A percentile compares a stretch with the other conserved stretches of the same genome.
Evolutionary conservation across 805 yeast genomes (phyloP).

Genomic region (Starmerella sirachaensis): DNA sequence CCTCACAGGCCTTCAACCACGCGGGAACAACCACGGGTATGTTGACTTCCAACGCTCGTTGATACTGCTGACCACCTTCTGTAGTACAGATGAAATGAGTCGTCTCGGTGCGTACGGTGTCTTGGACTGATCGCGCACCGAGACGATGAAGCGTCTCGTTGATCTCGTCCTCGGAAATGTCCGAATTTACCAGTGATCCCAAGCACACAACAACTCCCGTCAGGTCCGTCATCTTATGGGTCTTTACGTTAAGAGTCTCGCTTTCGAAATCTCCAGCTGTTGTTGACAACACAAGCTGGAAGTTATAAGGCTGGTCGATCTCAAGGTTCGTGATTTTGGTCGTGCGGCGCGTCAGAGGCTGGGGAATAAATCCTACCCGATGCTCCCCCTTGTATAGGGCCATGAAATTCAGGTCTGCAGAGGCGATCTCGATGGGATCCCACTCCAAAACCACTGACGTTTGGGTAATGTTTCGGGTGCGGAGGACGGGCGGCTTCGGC

Average conservation of each 20-base stretch:
- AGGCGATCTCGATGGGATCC: conserved; percentile 77
- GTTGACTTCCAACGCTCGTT: conserved; percentile 70
- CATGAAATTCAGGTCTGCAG: conserved; percentile 64
- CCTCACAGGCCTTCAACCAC: conserved; percentile 90
- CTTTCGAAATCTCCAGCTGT: conserved; percentile 80
- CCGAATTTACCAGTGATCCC: conserved; percentile 58
- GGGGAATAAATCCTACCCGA: conserved; percentile 72
- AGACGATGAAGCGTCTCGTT: conserved; percentile 50
- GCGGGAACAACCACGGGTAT: conserved; percentile 94
- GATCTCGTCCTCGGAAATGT: conserved; percentile 43
- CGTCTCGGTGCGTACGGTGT: conserved; percentile 70
- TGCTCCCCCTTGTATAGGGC: conserved; percentile 57
- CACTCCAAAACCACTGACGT: conserved; percentile 91
- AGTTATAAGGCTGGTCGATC: conserved; percentile 67
- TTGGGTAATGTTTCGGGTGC: conserved; percentile 71
- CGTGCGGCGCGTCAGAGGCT: conserved; percentile 62
- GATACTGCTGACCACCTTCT: conserved; percentile 58
- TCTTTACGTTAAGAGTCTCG: conserved; percentile 53
- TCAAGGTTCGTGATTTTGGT: conserved; percentile 88
- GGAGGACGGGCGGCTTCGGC: conserved; percentile 61
- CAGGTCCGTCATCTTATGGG: conserved; percentile 93
- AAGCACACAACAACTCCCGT: conserved; percentile 84
- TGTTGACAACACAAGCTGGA: conserved; percentile 70
- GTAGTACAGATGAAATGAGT: conserved; percentile 82
- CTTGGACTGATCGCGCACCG: conserved; percentile 72